These are phyloP conservation scores for Suhomyces anneliseae DNA, from an alignment of 1,139 yeast genomes.

Conservation along the genomic window DNA sequence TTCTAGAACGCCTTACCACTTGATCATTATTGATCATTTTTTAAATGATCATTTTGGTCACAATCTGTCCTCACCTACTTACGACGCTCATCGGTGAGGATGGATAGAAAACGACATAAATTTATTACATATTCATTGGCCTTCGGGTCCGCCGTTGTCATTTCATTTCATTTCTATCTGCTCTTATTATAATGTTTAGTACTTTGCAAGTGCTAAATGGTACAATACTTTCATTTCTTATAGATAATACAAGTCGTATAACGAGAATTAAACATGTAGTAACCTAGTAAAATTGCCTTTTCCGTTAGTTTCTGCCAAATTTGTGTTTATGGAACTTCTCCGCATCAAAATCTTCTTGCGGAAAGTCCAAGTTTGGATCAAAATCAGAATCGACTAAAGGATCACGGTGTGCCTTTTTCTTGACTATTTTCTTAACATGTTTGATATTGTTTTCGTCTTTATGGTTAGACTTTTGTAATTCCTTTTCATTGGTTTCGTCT, in stretches of 20 bases:
- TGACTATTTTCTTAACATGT: constrained; percentile 3
- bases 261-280: too few species aligned
- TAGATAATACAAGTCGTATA: constrained; percentile 3
- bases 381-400: constrained; percentile 29
- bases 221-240: constrained; percentile 3
- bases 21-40: too few species aligned
- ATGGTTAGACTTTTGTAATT: not conserved
- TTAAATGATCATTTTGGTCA: too few species aligned
- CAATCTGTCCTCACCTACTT: too few species aligned
- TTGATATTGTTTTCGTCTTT: constrained; percentile 5
- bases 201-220: constrained; percentile 1
- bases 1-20: not conserved
- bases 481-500: constrained; percentile 5
- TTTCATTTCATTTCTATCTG: constrained; percentile 2
- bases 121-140: not conserved
- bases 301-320: not conserved
- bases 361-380: constrained; percentile 28
- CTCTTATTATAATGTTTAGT: not conserved
- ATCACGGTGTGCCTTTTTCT: constrained; percentile 13
- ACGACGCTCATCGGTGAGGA: too few species aligned
- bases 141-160: not conserved
- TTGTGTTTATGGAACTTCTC: constrained; percentile 8
- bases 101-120: not conserved
- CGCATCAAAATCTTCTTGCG: constrained; percentile 13
- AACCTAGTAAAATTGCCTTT: not conserved